Evolutionary conservation across 345 rosid species (phyloP).

Genomic region (Syzygium grande): DNA sequence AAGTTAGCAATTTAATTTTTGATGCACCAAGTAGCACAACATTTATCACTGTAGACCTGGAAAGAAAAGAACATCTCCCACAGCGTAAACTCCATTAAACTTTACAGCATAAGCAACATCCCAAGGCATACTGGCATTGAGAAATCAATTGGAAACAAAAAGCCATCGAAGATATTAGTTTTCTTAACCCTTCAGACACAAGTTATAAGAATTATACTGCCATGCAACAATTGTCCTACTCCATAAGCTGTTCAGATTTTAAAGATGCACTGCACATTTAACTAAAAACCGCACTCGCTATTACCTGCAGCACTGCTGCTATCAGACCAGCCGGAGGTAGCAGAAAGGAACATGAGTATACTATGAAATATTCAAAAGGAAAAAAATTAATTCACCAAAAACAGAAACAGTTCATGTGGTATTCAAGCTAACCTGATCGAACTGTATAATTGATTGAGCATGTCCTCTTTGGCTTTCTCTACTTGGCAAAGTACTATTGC

Average conservation of each 20-base stretch:
- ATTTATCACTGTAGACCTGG: background rate
- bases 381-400: background rate
- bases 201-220: background rate
- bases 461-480: slow-evolving; percentile 94
- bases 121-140: background rate
- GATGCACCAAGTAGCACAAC: background rate
- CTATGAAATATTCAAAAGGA: background rate
- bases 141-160: background rate
- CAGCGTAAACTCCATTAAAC: background rate
- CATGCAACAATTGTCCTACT: background rate
- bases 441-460: slow-evolving; percentile 91
- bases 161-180: background rate
- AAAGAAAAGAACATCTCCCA: background rate
- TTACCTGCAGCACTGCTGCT: slow-evolving; percentile 42
- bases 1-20: background rate
- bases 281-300: background rate
- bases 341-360: slow-evolving; percentile 1
- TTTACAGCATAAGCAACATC: background rate
- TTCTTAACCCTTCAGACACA: background rate
- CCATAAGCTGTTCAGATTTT: background rate
- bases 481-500: slow-evolving; percentile 98
- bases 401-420: background rate
- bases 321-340: slow-evolving; percentile 74
- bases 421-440: slow-evolving; percentile 55
- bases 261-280: background rate